Conservation (phyloP, 1,284 basidiomycete genomes). For the Serendipita sp. region DNA sequence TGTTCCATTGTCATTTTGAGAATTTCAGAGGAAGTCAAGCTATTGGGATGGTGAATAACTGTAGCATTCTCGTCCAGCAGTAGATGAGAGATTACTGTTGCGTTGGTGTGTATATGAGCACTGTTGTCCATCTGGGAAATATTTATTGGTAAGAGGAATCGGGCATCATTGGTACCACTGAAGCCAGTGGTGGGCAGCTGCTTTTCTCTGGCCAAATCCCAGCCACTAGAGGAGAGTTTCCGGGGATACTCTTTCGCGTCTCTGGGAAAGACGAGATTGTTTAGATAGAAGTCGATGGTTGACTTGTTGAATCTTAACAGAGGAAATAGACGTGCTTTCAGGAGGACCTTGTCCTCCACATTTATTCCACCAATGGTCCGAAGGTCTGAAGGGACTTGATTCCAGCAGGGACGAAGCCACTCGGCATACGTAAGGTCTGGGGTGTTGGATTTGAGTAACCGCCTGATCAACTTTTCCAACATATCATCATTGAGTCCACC, state of each 20-base stretch:
- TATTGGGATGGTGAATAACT: slow-evolving; percentile 23
- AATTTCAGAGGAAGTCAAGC: slow-evolving; percentile 22
- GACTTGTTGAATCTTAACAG: slow-evolving; percentile 26
- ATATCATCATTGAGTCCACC: slow-evolving; percentile 30
- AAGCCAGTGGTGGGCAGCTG: slow-evolving; percentile 33
- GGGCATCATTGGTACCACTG: slow-evolving; percentile 18
- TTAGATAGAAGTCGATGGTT: slow-evolving; percentile 36
- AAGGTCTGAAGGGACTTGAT: slow-evolving; percentile 21
- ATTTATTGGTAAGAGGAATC: slow-evolving; percentile 28
- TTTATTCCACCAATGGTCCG: slow-evolving; percentile 28
- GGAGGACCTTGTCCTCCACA: slow-evolving; percentile 26
- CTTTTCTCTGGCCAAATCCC: slow-evolving; percentile 35
- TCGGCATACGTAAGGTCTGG: slow-evolving; percentile 28
- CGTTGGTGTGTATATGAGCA: slow-evolving; percentile 34
- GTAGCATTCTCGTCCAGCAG: slow-evolving; percentile 30
- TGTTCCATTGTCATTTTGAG: slow-evolving; percentile 24
- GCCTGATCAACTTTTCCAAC: slow-evolving; percentile 26
- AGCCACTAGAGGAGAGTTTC: slow-evolving; percentile 35
- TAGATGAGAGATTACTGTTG: slow-evolving; percentile 31
- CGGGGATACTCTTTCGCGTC: slow-evolving; percentile 34
- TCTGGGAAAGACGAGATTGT: slow-evolving; percentile 33
- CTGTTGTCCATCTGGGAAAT: slow-evolving; percentile 31
- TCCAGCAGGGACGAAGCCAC: slow-evolving; percentile 23
- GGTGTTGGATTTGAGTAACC: slow-evolving; percentile 31
- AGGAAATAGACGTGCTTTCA: slow-evolving; percentile 21